Percentiles rank a stretch among this genome's conserved stretches.
Conservation (phyloP, 2,329 filamentous ascomycete genomes). For the Fusarium phyllophilum region DNA sequence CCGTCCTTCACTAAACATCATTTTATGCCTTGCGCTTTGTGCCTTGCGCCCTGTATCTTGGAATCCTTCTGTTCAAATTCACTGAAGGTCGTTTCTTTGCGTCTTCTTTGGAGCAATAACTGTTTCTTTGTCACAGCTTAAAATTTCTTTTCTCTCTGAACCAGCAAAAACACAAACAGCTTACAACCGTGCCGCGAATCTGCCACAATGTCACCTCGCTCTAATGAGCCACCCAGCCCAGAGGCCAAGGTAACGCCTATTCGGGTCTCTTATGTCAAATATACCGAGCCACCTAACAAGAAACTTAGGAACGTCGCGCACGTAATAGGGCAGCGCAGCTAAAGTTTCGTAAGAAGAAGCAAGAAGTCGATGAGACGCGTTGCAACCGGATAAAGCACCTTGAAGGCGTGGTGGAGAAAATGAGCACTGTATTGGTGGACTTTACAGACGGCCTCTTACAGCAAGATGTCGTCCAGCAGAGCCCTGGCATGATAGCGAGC, state of each 20-base stretch:
- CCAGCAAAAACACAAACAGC: neutral
- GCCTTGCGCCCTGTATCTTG: neutral
- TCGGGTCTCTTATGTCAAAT: neutral
- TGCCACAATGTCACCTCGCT: neutral
- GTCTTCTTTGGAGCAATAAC: too few relatives aligned
- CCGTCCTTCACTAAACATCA: neutral
- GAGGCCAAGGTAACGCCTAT: neutral
- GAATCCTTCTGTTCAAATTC: neutral
- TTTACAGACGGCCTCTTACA: neutral
- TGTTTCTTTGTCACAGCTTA: too few relatives aligned
- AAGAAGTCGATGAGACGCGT: neutral
- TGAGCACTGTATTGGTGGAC: neutral
- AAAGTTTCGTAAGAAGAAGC: neutral
- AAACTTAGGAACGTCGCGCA: neutral
- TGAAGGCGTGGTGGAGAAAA: neutral
- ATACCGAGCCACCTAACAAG: neutral
- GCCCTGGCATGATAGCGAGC: neutral
- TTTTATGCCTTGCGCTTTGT: neutral
- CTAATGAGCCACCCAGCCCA: neutral
- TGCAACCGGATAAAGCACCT: neutral
- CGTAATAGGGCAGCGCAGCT: conserved; percentile 1
- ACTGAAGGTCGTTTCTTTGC: fast-evolving
- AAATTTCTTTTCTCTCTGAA: neutral
- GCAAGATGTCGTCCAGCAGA: neutral
- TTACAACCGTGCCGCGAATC: neutral